Evolutionary conservation across 768 basidiomycete species (phyloP).

Genomic region (Xanthoconium purpureum): DNA sequence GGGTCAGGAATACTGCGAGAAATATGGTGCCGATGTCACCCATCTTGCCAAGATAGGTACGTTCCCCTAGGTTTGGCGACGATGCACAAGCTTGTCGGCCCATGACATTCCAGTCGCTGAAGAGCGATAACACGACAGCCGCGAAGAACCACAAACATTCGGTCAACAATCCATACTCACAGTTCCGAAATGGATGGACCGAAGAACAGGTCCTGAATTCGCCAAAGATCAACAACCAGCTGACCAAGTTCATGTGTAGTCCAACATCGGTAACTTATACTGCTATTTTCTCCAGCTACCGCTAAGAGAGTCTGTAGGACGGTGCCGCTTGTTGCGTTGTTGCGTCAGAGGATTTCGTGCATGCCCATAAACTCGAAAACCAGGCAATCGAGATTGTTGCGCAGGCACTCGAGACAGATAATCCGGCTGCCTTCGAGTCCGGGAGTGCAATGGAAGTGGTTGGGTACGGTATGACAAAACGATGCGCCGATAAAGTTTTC

Average conservation of each 20-base stretch:
- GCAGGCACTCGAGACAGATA: conserved; percentile 64
- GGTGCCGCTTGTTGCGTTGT: conserved; percentile 76
- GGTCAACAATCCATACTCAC: conserved; percentile 79
- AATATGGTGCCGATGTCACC: conserved; percentile 63
- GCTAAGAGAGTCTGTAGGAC: conserved; percentile 41
- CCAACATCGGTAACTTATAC: conserved; percentile 61
- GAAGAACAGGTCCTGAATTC: conserved; percentile 66
- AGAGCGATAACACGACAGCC: conserved; percentile 38
- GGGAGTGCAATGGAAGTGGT: conserved; percentile 75
- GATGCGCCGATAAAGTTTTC: conserved; percentile 67
- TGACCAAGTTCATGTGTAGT: conserved; percentile 86
- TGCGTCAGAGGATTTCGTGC: conserved; percentile 78
- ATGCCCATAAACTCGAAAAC: conserved; percentile 67
- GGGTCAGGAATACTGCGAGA: conserved; percentile 71
- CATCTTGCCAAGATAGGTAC: conserved; percentile 77
- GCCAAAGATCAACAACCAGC: conserved; percentile 64
- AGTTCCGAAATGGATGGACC: conserved; percentile 78
- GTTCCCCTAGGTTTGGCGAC: conserved; percentile 6
- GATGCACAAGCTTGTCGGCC: background rate
- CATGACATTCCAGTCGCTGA: conserved; percentile 2
- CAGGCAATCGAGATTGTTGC: conserved; percentile 84
- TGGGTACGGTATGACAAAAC: conserved; percentile 76
- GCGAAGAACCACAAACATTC: conserved; percentile 85
- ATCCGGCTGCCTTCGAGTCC: conserved; percentile 59
- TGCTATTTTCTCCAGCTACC: background rate